Conservation (phyloP, 371 early-diverging fungal genomes). For the Capillidium heterosporum region DNA sequence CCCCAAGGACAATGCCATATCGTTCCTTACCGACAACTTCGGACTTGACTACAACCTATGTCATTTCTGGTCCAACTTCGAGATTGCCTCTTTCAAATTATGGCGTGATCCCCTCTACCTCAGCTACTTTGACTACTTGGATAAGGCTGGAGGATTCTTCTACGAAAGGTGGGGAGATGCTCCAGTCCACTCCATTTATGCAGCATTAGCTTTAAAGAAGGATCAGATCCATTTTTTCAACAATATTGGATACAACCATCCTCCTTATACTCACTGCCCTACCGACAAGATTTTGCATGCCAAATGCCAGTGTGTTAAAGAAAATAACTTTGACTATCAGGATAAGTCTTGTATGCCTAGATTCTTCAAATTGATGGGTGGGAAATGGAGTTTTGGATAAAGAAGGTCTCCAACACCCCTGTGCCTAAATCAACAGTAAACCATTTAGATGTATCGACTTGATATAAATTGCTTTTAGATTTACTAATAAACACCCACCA, state of each 20-base stretch:
- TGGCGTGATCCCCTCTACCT: slow-evolving; percentile 47
- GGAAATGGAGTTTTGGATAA: too few relatives aligned
- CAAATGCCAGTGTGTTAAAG: slow-evolving; percentile 43
- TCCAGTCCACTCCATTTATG: slow-evolving; percentile 82
- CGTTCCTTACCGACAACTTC: slow-evolving; percentile 15
- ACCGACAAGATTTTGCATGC: slow-evolving; percentile 20
- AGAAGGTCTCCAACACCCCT: too few relatives aligned
- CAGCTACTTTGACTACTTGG: slow-evolving; percentile 68
- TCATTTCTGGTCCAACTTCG: slow-evolving; percentile 96
- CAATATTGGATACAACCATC: slow-evolving; percentile 60
- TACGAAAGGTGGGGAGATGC: slow-evolving; percentile 97
- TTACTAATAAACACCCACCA: too few relatives aligned
- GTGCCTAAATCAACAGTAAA: too few relatives aligned
- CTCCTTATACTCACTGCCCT: slow-evolving; percentile 46
- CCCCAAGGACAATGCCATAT: slow-evolving; percentile 17
- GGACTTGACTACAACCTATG: slow-evolving; percentile 26
- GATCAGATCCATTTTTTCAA: slow-evolving; percentile 75
- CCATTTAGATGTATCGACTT: too few relatives aligned
- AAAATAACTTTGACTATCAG: slow-evolving; percentile 26
- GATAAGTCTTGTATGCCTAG: slow-evolving; percentile 10
- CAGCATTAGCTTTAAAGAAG: slow-evolving; percentile 39
- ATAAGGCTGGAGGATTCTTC: slow-evolving; percentile 77
- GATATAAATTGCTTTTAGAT: too few relatives aligned
- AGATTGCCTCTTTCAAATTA: slow-evolving; percentile 72
- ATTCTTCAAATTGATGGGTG: too few relatives aligned